Base-by-base conservation (phyloP, 1,284 basidiomycete species). In the Leccinum pallidistipes region DNA sequence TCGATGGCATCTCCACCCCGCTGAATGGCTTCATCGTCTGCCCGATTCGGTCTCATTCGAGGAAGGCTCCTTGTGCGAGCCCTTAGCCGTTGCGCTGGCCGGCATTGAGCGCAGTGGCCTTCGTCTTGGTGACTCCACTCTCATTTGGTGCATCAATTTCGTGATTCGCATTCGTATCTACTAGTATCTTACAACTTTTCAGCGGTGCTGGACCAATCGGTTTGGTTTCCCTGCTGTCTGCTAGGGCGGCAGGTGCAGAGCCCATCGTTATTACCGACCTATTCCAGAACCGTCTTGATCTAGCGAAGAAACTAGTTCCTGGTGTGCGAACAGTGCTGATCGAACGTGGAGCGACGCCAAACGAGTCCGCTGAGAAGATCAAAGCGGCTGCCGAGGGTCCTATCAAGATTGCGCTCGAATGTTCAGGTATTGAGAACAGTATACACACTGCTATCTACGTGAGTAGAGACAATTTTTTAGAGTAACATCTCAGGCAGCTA, bases 121-220 rank as follows among this genome's bases (percentile, higher is more conserved):
- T 53, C 80, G 84, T 40, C 83, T 87, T 32, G 86, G 86, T 9
- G 86, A 87, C 65, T 78, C 84, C 10, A 71, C 81, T 55, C 76
- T 88, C 21, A 79, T 88, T 62, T 86, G 85, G 85, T 86, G 70
- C 12, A 62, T 55, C 21, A 27, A 50, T 7, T 45, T 45, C 29
- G n/a, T 47, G 36, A 21, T 29, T 36, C 11, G 29, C 32, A 32
- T 11, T 56, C 12, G 29, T 52, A 24, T 54, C 43, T 27, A 16
- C 49, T 10, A 27, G 14, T 27, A 50, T 27, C 56, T 69, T 54
- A 71, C 34, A n/a, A 21, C 16, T 40, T 50, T 55, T 49, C 60
- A 86, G 84, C 66, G 86, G 85, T 59, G 93, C 94, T 36, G 94
- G 94, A 14, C 94, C 94, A 1, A 94, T 96, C 62, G 94, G 94